Conservation (phyloP, 202 grass and related monocot species). For the Panicum hallii region DNA sequence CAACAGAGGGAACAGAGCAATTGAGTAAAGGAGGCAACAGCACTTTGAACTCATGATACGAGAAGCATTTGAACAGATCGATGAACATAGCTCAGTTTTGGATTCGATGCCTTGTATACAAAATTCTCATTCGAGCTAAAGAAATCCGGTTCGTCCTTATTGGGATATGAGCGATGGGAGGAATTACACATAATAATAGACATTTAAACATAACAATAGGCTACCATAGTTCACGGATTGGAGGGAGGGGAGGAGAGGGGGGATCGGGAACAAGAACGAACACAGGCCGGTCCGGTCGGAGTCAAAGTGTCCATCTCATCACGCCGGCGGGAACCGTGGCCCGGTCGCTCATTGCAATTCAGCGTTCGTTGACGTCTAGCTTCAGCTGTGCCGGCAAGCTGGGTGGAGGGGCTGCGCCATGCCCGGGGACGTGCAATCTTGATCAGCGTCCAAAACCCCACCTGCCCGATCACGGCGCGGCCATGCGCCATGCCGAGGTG, state of each 20-base stretch:
- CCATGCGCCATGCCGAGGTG: conserved; percentile 82
- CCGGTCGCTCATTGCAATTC: conserved; percentile 50
- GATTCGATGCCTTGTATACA: conserved; percentile 47
- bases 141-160: conserved; percentile 54
- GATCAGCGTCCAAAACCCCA: conserved; percentile 41
- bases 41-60: not conserved
- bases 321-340: conserved; percentile 46
- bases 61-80: not conserved
- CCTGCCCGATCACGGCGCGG: conserved; percentile 42
- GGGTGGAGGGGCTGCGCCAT: conserved; percentile 11
- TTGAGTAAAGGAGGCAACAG: not conserved
- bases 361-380: conserved; percentile 41
- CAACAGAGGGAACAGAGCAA: not conserved
- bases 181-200: conserved; percentile 77
- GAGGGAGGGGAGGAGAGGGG: not conserved
- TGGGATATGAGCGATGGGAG: conserved; percentile 63
- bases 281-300: conserved; percentile 44
- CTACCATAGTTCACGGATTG: conserved; percentile 44
- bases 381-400: conserved; percentile 38
- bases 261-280: conserved; percentile 42
- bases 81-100: conserved; percentile 22
- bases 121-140: conserved; percentile 53
- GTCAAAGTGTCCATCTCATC: conserved; percentile 49
- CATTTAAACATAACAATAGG: conserved; percentile 61
- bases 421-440: conserved; percentile 29